Evolutionary conservation across 257 asterid species (phyloP).

Genomic region (Gynochthodes officinalis): DNA sequence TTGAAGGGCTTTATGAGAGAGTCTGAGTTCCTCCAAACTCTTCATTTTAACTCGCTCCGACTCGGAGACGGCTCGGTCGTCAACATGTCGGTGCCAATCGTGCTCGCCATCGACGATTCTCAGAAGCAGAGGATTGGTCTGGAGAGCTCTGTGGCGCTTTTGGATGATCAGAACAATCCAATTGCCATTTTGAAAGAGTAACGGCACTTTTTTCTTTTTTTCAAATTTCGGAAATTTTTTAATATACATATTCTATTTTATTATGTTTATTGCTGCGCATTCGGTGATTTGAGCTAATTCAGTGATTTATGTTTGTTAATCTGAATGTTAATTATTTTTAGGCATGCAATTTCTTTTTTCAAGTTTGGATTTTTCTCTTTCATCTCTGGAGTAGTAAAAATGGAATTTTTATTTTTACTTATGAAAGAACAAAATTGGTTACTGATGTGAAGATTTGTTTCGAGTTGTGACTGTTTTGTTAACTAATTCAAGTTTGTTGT

Average conservation of each 20-base stretch:
- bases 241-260: too few relatives aligned
- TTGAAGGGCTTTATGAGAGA: conserved; percentile 92
- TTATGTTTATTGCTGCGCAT: not conserved
- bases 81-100: conserved; percentile 96
- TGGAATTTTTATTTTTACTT: not conserved
- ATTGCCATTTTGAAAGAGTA: conserved; percentile 76
- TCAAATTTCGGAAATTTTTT: too few relatives aligned
- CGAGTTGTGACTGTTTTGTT: not conserved
- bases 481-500: not conserved
- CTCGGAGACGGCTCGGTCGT: conserved; percentile 63
- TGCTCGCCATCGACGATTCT: conserved; percentile 76
- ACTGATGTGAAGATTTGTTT: not conserved
- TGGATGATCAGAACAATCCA: conserved; percentile 39
- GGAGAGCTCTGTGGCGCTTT: conserved; percentile 63
- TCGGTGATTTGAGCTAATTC: not conserved
- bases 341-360: not conserved
- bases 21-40: conserved; percentile 97
- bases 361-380: not conserved
- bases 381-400: not conserved
- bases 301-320: too few relatives aligned
- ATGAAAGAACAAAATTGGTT: not conserved
- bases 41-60: conserved; percentile 88
- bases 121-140: conserved; percentile 58
- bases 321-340: not conserved
- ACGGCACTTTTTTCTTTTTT: conserved; percentile 22